These are phyloP conservation scores for Globisporangium mamillatum DNA, from an alignment of 352 stramenopile genomes.

Conservation along the genomic window DNA sequence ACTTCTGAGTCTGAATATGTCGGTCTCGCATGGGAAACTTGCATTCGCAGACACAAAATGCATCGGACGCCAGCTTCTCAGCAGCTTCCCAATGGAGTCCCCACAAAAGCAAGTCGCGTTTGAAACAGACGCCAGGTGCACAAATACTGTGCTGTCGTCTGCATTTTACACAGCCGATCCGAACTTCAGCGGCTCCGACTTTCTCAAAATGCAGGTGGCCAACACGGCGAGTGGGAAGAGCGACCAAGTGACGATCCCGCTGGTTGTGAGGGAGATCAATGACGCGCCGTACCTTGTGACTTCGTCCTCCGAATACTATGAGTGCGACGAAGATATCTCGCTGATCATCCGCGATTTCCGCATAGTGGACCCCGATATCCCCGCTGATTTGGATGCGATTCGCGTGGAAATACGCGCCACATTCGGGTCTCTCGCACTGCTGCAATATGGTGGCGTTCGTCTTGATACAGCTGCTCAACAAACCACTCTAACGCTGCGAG, in stretches of 20 bases:
- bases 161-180: slow-evolving; percentile 39
- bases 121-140: slow-evolving; percentile 29
- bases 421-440: slow-evolving; percentile 36
- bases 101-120: slow-evolving; percentile 18
- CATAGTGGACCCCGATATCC: slow-evolving; percentile 46
- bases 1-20: slow-evolving; percentile 23
- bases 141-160: slow-evolving; percentile 34
- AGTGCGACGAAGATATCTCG: slow-evolving; percentile 49
- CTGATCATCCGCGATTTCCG: slow-evolving; percentile 42
- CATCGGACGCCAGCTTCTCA: slow-evolving; percentile 19
- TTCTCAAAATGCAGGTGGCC: slow-evolving; percentile 33
- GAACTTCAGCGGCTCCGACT: slow-evolving; percentile 46
- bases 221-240: slow-evolving; percentile 12
- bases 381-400: slow-evolving; percentile 8
- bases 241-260: slow-evolving; percentile 36
- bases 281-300: slow-evolving; percentile 56
- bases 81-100: not conserved
- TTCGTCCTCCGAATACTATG: slow-evolving; percentile 33
- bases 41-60: slow-evolving; percentile 25
- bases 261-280: slow-evolving; percentile 55
- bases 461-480: not conserved
- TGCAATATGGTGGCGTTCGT: slow-evolving; percentile 11
- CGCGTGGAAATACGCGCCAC: slow-evolving; percentile 26
- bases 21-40: slow-evolving; percentile 34
- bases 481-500: slow-evolving; percentile 28